Conservation (phyloP, 345 rosid genomes). For the Hirschfeldia incana region DNA sequence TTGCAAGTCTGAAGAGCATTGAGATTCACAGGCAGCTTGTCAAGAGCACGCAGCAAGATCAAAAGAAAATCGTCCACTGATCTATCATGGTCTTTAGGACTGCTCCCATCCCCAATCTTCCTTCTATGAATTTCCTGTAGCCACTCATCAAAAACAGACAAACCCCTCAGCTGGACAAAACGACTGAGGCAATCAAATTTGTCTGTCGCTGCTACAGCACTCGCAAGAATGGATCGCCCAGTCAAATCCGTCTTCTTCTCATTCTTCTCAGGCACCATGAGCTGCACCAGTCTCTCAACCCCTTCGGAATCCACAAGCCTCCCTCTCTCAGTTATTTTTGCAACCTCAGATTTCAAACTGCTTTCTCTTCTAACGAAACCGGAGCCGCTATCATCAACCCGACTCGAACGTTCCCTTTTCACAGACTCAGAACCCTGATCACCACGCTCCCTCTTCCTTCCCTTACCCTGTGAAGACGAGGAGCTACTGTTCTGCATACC, state of each 20-base stretch:
- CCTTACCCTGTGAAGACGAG: slow-evolving; percentile 68
- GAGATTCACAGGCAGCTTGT: slow-evolving; percentile 87
- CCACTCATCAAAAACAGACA: slow-evolving; percentile 92
- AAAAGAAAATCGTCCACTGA: slow-evolving; percentile 73
- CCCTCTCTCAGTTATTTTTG: slow-evolving; percentile 74
- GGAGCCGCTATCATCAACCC: slow-evolving; percentile 67
- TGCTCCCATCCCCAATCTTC: slow-evolving; percentile 64
- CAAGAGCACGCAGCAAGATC: slow-evolving; percentile 79
- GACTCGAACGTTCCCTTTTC: slow-evolving; percentile 62
- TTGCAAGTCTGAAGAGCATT: slow-evolving; percentile 87
- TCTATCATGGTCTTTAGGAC: slow-evolving; percentile 68
- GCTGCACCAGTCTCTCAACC: slow-evolving; percentile 78
- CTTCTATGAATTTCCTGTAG: slow-evolving; percentile 94
- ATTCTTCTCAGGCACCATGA: slow-evolving; percentile 63
- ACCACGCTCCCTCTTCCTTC: slow-evolving; percentile 85
- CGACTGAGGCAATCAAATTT: slow-evolving; percentile 71
- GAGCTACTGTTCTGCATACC: slow-evolving; percentile 60
- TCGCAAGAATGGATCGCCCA: slow-evolving; percentile 64
- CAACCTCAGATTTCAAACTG: slow-evolving; percentile 62
- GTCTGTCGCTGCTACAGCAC: slow-evolving; percentile 79
- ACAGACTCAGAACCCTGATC: slow-evolving; percentile 74
- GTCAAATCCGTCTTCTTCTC: slow-evolving; percentile 73
- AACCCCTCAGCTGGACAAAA: slow-evolving; percentile 84
- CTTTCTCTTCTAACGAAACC: slow-evolving; percentile 54
- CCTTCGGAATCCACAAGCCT: slow-evolving; percentile 76